A percentile compares a stretch with the other conserved stretches of the same genome.
phyloP scores from a whole-genome alignment of 352 stramenopile species.

The Globisporangium paroecandrum region DNA sequence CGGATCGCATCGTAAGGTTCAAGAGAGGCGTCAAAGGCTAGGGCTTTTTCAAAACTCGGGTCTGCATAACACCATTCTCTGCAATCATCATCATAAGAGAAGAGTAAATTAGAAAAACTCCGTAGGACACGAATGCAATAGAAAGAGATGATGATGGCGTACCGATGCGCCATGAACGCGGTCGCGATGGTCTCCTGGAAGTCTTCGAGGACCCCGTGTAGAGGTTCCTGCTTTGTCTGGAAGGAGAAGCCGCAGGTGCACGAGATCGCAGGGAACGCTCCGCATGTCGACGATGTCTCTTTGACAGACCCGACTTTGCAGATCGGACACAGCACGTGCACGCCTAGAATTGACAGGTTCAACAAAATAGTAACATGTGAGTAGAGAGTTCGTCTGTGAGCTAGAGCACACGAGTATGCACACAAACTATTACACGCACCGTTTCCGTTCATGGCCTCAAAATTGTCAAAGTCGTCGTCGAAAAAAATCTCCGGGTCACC shows the following conservation, averaged over 20 bases:
- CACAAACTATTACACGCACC: conserved; percentile 4
- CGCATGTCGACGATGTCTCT: conserved; percentile 19
- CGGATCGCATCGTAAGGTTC: conserved; percentile 11
- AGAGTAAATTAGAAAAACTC: not conserved
- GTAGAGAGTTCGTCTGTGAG: not conserved
- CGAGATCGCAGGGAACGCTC: conserved; percentile 22
- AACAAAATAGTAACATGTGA: not conserved
- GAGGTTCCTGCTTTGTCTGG: conserved; percentile 37
- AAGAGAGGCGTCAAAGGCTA: conserved; percentile 13
- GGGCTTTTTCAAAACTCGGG: conserved; percentile 46
- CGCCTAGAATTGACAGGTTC: not conserved
- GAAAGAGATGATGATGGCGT: conserved; percentile 9
- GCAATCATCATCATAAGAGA: not conserved
- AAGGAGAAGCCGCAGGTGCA: conserved; percentile 60
- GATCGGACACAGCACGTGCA: conserved; percentile 44
- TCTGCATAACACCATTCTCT: conserved; percentile 48
- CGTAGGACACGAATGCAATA: not conserved
- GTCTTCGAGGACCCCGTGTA: conserved; percentile 51
- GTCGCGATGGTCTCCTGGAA: conserved; percentile 57
- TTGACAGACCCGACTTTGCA: conserved; percentile 41
- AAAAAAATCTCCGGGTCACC: conserved; percentile 21
- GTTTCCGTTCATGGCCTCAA: not conserved
- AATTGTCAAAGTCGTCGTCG: conserved; percentile 11
- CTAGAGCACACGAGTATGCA: not conserved
- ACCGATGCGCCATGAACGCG: conserved; percentile 62